phyloP scores from a whole-genome alignment of 106 monocot genomes.

The Alisma plantagoaquatica region DNA sequence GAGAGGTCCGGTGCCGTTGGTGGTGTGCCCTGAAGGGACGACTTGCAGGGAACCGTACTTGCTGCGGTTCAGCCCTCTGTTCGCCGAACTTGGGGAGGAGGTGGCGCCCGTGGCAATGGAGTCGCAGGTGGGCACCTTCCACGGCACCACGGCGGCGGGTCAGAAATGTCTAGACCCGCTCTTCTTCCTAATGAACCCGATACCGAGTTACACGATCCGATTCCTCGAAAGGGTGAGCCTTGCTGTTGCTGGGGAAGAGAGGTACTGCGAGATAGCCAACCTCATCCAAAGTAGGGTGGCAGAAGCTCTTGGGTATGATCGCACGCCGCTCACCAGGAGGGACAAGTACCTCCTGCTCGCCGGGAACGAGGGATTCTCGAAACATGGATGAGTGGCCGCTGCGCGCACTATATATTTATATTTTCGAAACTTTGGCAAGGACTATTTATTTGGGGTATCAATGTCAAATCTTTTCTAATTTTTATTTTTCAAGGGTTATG shows the following conservation, averaged over 20 bases:
- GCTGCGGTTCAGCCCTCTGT: slow-evolving; percentile 73
- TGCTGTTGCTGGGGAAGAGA: not conserved
- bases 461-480: too few relatives aligned
- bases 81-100: slow-evolving; percentile 43
- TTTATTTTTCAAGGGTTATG: too few relatives aligned
- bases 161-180: slow-evolving; percentile 55
- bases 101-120: slow-evolving; percentile 46
- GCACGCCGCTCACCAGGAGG: slow-evolving; percentile 42
- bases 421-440: too few relatives aligned
- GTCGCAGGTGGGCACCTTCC: slow-evolving; percentile 35
- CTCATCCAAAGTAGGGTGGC: slow-evolving; percentile 32
- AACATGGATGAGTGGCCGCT: too few relatives aligned
- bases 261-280: slow-evolving; percentile 27
- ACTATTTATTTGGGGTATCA: too few relatives aligned
- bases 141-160: slow-evolving; percentile 59
- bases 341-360: slow-evolving; percentile 52
- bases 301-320: slow-evolving; percentile 22
- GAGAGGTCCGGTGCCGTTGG: slow-evolving; percentile 18
- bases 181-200: slow-evolving; percentile 55
- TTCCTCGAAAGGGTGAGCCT: slow-evolving; percentile 28
- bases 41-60: slow-evolving; percentile 66
- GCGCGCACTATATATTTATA: too few relatives aligned
- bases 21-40: slow-evolving; percentile 65
- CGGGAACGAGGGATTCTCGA: slow-evolving; percentile 33
- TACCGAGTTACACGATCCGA: slow-evolving; percentile 24